Evolutionary conservation across 805 yeast genomes (phyloP).

Genomic region (Nakazawaea holstii): DNA sequence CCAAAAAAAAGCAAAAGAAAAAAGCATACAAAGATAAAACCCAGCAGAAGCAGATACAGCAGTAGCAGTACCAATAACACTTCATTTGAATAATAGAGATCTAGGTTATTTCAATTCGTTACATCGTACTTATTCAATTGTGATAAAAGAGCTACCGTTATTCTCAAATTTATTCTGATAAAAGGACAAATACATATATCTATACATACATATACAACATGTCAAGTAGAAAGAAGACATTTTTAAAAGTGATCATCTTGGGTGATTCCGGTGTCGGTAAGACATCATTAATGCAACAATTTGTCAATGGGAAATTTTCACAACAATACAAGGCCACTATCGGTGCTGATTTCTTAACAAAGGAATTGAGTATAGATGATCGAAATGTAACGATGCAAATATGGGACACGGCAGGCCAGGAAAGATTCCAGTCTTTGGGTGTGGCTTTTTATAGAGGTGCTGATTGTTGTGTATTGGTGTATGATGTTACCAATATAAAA

Average conservation of each 20-base stretch:
- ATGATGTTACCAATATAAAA: conserved; percentile 92
- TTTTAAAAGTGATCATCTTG: conserved; percentile 80
- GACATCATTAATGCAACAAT: conserved; percentile 95
- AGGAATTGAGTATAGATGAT: conserved; percentile 83
- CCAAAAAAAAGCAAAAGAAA: too few species aligned
- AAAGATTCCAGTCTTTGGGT: conserved; percentile 92
- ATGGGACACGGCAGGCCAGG: conserved; percentile 99
- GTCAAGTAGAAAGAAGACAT: conserved; percentile 68
- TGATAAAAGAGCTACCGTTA: too few species aligned
- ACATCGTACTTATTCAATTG: too few species aligned
- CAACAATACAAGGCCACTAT: conserved; percentile 97
- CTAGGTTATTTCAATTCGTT: too few species aligned
- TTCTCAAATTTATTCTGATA: too few species aligned
- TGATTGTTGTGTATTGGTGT: conserved; percentile 94
- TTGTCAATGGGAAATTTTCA: conserved; percentile 89
- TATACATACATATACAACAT: conserved; percentile 17
- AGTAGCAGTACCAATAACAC: too few species aligned
- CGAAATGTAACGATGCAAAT: conserved; percentile 77
- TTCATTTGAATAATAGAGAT: too few species aligned
- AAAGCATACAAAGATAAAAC: too few species aligned
- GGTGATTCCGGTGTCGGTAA: conserved; percentile 99
- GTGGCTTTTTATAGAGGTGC: conserved; percentile 98
- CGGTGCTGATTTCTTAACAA: conserved; percentile 95
- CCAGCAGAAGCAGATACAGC: too few species aligned
- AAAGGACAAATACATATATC: too few species aligned